A percentile compares a stretch with the other conserved stretches of the same genome.
Conservation (phyloP, 2,329 filamentous ascomycete species). For the Epichloe baconii region DNA sequence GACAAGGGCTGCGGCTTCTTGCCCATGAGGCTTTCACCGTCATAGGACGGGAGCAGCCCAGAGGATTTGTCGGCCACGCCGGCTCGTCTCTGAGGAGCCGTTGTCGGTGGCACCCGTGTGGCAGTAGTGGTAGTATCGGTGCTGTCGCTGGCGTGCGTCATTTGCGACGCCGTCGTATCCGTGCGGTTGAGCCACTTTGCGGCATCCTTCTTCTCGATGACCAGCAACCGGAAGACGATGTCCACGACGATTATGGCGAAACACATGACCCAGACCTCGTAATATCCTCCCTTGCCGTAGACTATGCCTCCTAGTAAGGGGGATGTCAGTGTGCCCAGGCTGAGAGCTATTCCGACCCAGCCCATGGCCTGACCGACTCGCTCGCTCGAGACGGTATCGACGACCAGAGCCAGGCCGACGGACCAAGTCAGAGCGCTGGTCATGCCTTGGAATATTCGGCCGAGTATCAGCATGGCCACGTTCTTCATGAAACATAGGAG, state of each 20-base stretch:
- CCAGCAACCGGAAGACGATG: constrained; percentile 17
- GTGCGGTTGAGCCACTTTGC: constrained; percentile 13
- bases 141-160: neutral
- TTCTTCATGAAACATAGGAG: constrained; percentile 19
- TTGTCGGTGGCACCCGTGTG: neutral
- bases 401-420: constrained; percentile 22
- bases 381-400: constrained; percentile 19
- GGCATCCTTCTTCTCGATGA: constrained; percentile 21
- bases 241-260: constrained; percentile 22
- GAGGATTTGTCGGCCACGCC: neutral
- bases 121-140: neutral
- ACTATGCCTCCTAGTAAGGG: constrained; percentile 22
- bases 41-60: neutral
- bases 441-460: constrained; percentile 20
- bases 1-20: neutral
- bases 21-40: neutral
- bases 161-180: neutral
- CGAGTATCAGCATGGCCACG: constrained; percentile 20
- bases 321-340: constrained; percentile 18
- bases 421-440: constrained; percentile 23
- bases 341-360: constrained; percentile 21
- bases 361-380: constrained; percentile 20
- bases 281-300: constrained; percentile 20
- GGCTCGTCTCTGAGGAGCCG: neutral
- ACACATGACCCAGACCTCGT: constrained; percentile 22